Conservation (phyloP, 495 filamentous ascomycete species). For the Tetracladium setigerum region DNA sequence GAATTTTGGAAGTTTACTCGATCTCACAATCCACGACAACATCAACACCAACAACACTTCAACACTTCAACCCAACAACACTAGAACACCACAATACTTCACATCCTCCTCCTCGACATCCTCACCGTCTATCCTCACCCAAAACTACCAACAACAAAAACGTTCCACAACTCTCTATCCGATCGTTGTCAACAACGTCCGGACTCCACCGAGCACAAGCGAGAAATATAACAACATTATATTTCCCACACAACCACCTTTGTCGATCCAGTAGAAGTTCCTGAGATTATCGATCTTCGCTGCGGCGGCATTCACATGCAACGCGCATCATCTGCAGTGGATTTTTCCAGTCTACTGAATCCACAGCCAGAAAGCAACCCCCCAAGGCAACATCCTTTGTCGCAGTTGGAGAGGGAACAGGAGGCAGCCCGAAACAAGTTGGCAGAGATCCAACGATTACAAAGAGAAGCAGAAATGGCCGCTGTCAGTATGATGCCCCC, state of each 20-base stretch:
- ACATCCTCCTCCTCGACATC: background rate
- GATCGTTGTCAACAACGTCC: background rate
- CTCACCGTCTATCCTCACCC: background rate
- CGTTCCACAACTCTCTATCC: background rate
- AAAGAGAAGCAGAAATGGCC: constrained; percentile 18
- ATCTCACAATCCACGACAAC: background rate
- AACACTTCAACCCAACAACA: background rate
- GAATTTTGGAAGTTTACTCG: background rate
- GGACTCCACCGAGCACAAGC: background rate
- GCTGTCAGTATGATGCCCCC: constrained; percentile 19
- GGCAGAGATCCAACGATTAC: constrained; percentile 12
- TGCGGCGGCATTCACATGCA: constrained; percentile 46
- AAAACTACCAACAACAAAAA: background rate
- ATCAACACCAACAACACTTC: background rate
- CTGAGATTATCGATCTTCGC: background rate
- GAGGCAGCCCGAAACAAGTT: constrained; percentile 20
- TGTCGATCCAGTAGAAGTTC: background rate
- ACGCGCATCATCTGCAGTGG: constrained; percentile 46
- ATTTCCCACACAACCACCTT: background rate
- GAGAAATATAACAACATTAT: too few relatives aligned
- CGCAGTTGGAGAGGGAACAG: constrained; percentile 14
- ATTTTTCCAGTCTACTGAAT: constrained; percentile 58
- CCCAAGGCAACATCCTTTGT: background rate
- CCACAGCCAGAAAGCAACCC: constrained; percentile 25
- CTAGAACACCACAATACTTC: background rate